Percentiles rank a stretch among this genome's conserved stretches.
Evolutionary conservation across 176 grass and related monocot genomes (phyloP).

Genomic region (Zoysia japonica): DNA sequence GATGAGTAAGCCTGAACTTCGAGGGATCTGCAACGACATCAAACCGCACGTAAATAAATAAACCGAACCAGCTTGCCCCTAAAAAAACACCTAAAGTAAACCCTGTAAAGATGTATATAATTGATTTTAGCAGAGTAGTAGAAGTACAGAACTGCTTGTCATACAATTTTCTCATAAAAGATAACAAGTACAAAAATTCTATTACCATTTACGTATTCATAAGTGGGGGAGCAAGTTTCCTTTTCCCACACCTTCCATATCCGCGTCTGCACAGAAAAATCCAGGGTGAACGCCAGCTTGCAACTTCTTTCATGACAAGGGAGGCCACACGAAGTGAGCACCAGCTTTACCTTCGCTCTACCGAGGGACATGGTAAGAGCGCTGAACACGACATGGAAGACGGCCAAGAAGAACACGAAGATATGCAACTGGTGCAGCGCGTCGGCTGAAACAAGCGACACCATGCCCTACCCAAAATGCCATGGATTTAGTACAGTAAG

Average conservation of each 20-base stretch:
- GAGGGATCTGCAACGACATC: conserved; percentile 59
- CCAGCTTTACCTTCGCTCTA: conserved; percentile 69
- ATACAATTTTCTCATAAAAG: conserved; percentile 18
- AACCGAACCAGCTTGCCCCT: neutral
- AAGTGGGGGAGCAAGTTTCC: conserved; percentile 56
- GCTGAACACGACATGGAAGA: conserved; percentile 77
- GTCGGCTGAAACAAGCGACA: conserved; percentile 64
- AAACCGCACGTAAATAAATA: conserved; percentile 14
- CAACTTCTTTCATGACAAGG: conserved; percentile 5
- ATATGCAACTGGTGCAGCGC: conserved; percentile 83
- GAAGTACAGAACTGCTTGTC: neutral
- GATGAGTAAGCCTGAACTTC: conserved; percentile 69
- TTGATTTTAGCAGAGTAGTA: neutral
- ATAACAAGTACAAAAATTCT: neutral
- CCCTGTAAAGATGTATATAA: neutral
- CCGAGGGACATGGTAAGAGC: conserved; percentile 71
- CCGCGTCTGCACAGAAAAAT: conserved; percentile 54
- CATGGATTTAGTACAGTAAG: neutral
- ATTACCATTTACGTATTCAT: conserved; percentile 71
- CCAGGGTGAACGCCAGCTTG: conserved; percentile 12
- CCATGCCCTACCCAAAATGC: conserved; percentile 62
- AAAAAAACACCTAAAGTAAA: neutral
- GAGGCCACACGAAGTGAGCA: neutral
- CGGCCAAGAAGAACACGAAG: conserved; percentile 89
- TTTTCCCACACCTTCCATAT: conserved; percentile 93